Evolutionary conservation across 176 grass and related monocot species (phyloP), one percentile per base, ranked within the genome.

Genomic region (Raddia distichophylla): DNA sequence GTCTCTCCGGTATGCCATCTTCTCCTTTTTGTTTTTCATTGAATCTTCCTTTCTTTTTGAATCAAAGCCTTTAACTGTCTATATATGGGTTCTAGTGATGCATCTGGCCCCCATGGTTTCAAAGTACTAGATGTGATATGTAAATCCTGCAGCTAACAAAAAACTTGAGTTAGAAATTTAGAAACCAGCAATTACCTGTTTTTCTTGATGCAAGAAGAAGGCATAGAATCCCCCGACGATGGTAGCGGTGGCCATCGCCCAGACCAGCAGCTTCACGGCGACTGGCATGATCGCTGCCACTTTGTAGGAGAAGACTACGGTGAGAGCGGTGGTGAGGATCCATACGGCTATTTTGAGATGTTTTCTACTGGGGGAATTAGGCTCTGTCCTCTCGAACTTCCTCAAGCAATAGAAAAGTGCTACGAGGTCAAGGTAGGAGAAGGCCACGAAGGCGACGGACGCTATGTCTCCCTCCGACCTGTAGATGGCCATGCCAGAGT

Each of bases 341-440:
- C 86, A 88, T 2, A 88, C 80, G 12, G 86, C 86, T 6, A 32
- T 56, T 74, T 83, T 88, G 3, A 88, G 5, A 1, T 13, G 32
- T 4, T 4, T 2, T 40, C 37, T 40, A 4, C 37, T 40, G 37
- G 37, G 37, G 4, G 37, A 40, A 40, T 40, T 4, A 9, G 37
- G 50, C 8, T 18, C 73, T 3, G 46, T 8, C 57, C 19, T 14
- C 42, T 72, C 80, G 65, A 65, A 78, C 14, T 15, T 33, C 11
- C 56, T 58, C 13, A 87, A 71, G 34, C 77, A 82, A 52, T 3
- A 5, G 66, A 88, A 88, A 7, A 88, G 72, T 0, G 53, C 9
- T 0, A 83, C 54, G 1, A 88, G 47, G 35, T 77, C 80, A 0
- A 73, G 0, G 74, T 88, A 88, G 14, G 86, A 75, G 5, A 72